Evolutionary conservation across 495 filamentous ascomycete species (phyloP), one percentile per base, ranked within the genome.

Genomic region (Talaromyces wortmannii): DNA sequence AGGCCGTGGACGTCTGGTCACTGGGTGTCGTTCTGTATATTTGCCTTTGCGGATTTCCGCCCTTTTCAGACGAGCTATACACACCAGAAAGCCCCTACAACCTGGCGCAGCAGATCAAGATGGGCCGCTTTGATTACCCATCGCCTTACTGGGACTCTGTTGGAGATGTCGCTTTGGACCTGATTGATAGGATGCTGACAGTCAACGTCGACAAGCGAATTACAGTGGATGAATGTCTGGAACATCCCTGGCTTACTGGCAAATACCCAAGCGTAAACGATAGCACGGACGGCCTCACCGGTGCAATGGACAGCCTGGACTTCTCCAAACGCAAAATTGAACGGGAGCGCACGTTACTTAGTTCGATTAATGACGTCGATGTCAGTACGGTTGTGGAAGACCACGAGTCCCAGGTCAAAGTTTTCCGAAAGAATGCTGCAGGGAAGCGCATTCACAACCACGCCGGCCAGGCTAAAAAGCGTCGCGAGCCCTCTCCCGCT

Each of bases 1-100:
- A 90, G 59, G 92, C 92, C 12, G 95, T 97, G 29, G 95, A 99
- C 68, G 78, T 97, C 50, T 99, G 95, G 95, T 95, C 91, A 0
- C 81, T 97, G 13, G 95, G 95, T 11, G 95, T 99, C 8, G 95
- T 97, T n/a, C 81, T 99, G 17, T 99, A 99, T 69, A 97, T 99
- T 60, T 97, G 92, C 65, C 83, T 99, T 12, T 99, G 95, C 65
- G 95, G 95, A 4, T 99, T 97, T 61, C 94, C 95, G 4, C 95
- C 95, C 0, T 99, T 99, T 73, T 91, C 87, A 3, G 95, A 97
- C 59, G 95, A 99, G 68, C 83, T 97, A 0, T 87, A 81, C 61
- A 87, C 83, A 5, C 55, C 67, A 5, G 83, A 90, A 44, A 87
- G 91, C 57, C 95, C 92, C 8, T 96, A 89, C 59, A 91, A 79